phyloP scores from a whole-genome alignment of 768 basidiomycete species.

The Crucibulum laeve region DNA sequence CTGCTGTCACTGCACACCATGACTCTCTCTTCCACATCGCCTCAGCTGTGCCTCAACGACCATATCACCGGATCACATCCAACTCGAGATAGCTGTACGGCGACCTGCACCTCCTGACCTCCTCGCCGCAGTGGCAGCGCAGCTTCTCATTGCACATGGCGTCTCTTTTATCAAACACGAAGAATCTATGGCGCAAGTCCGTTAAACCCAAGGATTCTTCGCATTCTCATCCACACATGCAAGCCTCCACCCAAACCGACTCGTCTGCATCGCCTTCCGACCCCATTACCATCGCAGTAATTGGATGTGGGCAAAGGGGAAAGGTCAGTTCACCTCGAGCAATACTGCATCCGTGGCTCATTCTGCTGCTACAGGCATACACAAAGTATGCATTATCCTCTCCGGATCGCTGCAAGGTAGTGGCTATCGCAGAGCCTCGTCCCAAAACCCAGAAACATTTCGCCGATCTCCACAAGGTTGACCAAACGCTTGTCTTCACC shows the following conservation, averaged over 20 bases:
- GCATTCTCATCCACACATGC: slow-evolving; percentile 1
- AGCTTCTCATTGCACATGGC: slow-evolving; percentile 14
- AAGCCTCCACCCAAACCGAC: not conserved
- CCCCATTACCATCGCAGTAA: slow-evolving; percentile 67
- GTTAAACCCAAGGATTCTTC: slow-evolving; percentile 18
- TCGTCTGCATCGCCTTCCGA: slow-evolving; percentile 10
- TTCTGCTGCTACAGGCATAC: slow-evolving; percentile 43
- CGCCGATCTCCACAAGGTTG: slow-evolving; percentile 52
- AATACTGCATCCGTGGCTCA: not conserved
- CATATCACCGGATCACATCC: no score
- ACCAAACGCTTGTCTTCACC: slow-evolving; percentile 64
- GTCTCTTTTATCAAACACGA: slow-evolving; percentile 25
- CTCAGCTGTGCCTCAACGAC: no score
- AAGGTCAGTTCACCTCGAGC: slow-evolving; percentile 35
- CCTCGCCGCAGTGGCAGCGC: not conserved
- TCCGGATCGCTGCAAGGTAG: slow-evolving; percentile 68
- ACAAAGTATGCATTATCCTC: slow-evolving; percentile 53
- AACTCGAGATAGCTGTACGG: no score
- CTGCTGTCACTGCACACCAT: no score
- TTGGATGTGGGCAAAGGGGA: slow-evolving; percentile 85
- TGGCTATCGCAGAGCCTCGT: slow-evolving; percentile 84
- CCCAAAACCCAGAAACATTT: slow-evolving; percentile 58
- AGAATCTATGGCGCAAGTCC: slow-evolving; percentile 30
- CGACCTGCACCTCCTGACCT: not conserved
- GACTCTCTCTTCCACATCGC: no score